phyloP scores from a whole-genome alignment of 1,139 yeast species.

The Suhomyces bolitotheri region DNA sequence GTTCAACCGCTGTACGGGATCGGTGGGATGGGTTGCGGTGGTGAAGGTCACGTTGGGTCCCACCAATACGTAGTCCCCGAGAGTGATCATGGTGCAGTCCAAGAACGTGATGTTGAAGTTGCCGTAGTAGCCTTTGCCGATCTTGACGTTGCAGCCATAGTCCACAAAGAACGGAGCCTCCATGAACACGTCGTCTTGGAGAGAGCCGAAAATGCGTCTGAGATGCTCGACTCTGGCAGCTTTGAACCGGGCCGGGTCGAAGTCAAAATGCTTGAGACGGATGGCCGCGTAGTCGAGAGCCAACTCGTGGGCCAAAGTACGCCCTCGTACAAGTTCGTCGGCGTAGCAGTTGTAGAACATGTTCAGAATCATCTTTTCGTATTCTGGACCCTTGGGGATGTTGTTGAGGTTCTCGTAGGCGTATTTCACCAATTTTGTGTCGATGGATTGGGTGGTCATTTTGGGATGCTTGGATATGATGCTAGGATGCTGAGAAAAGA shows the following conservation, averaged over 20 bases:
- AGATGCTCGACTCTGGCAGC: slow-evolving; percentile 40
- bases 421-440: slow-evolving; percentile 40
- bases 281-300: slow-evolving; percentile 42
- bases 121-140: slow-evolving; percentile 54
- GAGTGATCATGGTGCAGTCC: slow-evolving; percentile 60
- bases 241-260: slow-evolving; percentile 27
- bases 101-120: slow-evolving; percentile 57
- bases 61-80: slow-evolving; percentile 59
- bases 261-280: slow-evolving; percentile 38
- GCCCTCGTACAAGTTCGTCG: slow-evolving; percentile 24
- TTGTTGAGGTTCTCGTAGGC: slow-evolving; percentile 43
- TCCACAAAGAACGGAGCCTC: slow-evolving; percentile 60
- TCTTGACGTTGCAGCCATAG: slow-evolving; percentile 54
- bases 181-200: slow-evolving; percentile 39
- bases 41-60: slow-evolving; percentile 65
- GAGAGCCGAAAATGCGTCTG: slow-evolving; percentile 45
- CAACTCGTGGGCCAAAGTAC: slow-evolving; percentile 32
- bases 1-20: slow-evolving; percentile 44
- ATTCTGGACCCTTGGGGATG: slow-evolving; percentile 45
- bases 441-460: slow-evolving; percentile 15
- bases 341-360: slow-evolving; percentile 35
- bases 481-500: no score
- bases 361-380: slow-evolving; percentile 44
- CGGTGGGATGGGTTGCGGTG: slow-evolving; percentile 66
- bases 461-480: neutral